phyloP scores from a whole-genome alignment of 305 asterid species.

The Rubia tinctorum region DNA sequence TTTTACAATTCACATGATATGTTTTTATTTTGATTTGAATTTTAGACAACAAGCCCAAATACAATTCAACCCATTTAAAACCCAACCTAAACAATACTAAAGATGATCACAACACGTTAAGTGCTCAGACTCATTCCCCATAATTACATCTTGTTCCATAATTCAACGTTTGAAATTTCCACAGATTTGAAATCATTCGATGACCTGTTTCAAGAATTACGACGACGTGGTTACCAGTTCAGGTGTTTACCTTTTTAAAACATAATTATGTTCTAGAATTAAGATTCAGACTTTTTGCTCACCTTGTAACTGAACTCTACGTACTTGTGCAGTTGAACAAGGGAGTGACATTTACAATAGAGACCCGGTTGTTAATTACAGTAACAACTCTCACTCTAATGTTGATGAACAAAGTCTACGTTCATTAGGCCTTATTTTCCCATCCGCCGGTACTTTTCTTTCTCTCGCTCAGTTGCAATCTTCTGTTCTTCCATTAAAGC shows the following conservation, averaged over 20 bases:
- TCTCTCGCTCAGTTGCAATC: not conserved
- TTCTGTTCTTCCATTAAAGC: not conserved
- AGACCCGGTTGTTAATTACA: conserved; percentile 12
- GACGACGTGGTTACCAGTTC: conserved; percentile 42
- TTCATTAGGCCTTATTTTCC: conserved; percentile 30
- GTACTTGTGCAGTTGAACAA: not conserved
- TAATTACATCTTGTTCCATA: no score
- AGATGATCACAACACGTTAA: conserved; percentile 24
- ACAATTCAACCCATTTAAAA: no score
- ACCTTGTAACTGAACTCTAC: not conserved
- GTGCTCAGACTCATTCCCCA: not conserved
- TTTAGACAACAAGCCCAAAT: no score
- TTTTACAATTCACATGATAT: no score
- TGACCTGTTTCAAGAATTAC: conserved; percentile 32
- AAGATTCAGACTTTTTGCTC: not conserved
- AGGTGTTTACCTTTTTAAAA: no score
- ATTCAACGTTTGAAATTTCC: not conserved
- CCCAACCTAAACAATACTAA: no score
- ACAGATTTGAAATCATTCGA: conserved; percentile 42
- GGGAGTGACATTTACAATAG: not conserved
- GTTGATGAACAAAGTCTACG: conserved; percentile 40
- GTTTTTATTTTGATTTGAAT: no score
- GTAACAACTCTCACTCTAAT: no score
- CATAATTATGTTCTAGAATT: no score
- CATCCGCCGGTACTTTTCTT: conserved; percentile 39